These are phyloP conservation scores for Suillus placidus DNA, from an alignment of 768 basidiomycete genomes.

Conservation along the genomic window DNA sequence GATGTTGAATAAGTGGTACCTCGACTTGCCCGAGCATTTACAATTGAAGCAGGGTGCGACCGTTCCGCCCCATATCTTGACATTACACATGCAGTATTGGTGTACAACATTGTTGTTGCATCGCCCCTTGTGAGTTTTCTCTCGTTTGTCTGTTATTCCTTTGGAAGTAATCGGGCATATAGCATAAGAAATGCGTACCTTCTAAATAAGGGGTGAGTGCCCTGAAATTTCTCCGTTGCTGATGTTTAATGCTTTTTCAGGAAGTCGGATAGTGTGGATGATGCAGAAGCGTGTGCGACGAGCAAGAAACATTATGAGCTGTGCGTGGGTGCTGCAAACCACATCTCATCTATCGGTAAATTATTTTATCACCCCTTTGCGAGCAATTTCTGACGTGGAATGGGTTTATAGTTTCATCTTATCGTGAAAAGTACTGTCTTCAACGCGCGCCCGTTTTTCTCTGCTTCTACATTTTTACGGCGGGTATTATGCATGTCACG, in stretches of 20 bases:
- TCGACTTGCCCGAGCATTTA: slow-evolving; percentile 69
- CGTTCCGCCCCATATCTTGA: slow-evolving; percentile 67
- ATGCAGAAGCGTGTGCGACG: slow-evolving; percentile 53
- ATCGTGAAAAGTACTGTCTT: slow-evolving; percentile 64
- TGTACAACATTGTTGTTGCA: slow-evolving; percentile 74
- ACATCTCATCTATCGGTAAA: slow-evolving; percentile 71
- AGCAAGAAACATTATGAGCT: slow-evolving; percentile 71
- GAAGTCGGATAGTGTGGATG: slow-evolving; percentile 47
- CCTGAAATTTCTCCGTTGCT: neutral
- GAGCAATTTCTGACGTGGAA: slow-evolving; percentile 7
- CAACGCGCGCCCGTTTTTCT: slow-evolving; percentile 68
- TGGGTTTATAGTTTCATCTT: slow-evolving; percentile 51
- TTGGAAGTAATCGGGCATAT: neutral
- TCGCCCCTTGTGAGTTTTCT: slow-evolving; percentile 69
- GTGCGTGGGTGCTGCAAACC: slow-evolving; percentile 77
- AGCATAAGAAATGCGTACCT: slow-evolving; percentile 33
- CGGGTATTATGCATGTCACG: slow-evolving; percentile 78
- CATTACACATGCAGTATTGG: slow-evolving; percentile 88
- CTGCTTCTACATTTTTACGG: slow-evolving; percentile 80
- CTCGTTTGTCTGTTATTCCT: slow-evolving; percentile 9
- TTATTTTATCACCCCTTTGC: neutral
- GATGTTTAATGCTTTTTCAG: slow-evolving; percentile 11
- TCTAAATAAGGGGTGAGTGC: slow-evolving; percentile 42
- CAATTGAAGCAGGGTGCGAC: slow-evolving; percentile 56
- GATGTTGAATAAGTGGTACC: slow-evolving; percentile 72